Evolutionary conservation across 208 protist genomes (phyloP).

Genomic region (Angomonas deanei): DNA sequence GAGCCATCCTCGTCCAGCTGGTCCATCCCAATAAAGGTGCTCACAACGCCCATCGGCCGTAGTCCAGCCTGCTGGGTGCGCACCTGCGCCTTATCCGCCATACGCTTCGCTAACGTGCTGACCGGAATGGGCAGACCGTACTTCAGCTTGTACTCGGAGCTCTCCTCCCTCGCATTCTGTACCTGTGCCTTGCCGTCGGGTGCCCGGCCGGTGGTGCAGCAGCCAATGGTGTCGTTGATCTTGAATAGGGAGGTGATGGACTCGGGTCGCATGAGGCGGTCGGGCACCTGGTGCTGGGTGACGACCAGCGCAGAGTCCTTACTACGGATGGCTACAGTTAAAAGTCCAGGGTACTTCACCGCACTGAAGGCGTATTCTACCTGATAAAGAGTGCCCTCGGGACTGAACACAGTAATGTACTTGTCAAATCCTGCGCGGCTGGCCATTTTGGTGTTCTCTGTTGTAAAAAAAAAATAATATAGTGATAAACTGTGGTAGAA

Average conservation of each 20-base stretch:
- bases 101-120: constrained; percentile 93
- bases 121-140: constrained; percentile 96
- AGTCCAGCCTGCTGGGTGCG: constrained; percentile 97
- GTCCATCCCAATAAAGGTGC: constrained; percentile 94
- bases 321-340: constrained; percentile 94
- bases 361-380: constrained; percentile 99
- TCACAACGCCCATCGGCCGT: constrained; percentile 91
- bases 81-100: constrained; percentile 96
- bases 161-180: constrained; percentile 92
- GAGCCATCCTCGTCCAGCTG: constrained; percentile 76
- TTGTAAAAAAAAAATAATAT: constrained; percentile 6
- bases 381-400: constrained; percentile 98
- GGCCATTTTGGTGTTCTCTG: constrained; percentile 23
- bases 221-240: constrained; percentile 92
- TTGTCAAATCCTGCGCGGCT: constrained; percentile 94
- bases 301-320: constrained; percentile 93
- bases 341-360: constrained; percentile 94
- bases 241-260: constrained; percentile 95
- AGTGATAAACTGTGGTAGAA: not conserved
- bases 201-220: constrained; percentile 92
- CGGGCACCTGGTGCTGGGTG: constrained; percentile 97
- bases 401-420: constrained; percentile 98
- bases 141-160: constrained; percentile 94
- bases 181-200: constrained; percentile 91
- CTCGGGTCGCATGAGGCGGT: constrained; percentile 95